Conservation (phyloP, 441 rosid species). For the Brassica hybrid region DNA sequence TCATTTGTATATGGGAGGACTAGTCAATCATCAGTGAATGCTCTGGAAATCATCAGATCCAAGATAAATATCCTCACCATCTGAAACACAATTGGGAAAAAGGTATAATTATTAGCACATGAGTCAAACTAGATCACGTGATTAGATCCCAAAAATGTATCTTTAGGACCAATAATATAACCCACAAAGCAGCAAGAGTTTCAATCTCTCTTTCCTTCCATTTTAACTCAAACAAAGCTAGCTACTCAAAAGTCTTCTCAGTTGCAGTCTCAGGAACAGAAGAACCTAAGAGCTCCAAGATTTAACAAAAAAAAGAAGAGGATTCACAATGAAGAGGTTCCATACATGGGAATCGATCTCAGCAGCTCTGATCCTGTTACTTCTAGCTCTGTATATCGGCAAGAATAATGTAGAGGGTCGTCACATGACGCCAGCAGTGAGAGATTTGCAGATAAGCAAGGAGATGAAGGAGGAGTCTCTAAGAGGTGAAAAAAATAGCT, state of each 20-base stretch:
- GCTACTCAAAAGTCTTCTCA: background rate
- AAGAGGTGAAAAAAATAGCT: slow-evolving; percentile 58
- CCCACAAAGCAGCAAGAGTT: slow-evolving; percentile 18
- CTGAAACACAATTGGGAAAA: slow-evolving; percentile 21
- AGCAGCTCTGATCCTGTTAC: slow-evolving; percentile 48
- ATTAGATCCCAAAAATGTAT: slow-evolving; percentile 59
- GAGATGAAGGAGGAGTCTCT: slow-evolving; percentile 43
- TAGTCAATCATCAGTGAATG: slow-evolving; percentile 26
- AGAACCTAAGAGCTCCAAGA: slow-evolving; percentile 4
- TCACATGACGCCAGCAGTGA: slow-evolving; percentile 36
- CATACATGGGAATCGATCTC: slow-evolving; percentile 39
- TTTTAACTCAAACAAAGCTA: slow-evolving; percentile 1
- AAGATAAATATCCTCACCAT: slow-evolving; percentile 20
- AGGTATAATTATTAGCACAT: slow-evolving; percentile 30
- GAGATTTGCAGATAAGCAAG: slow-evolving; percentile 47
- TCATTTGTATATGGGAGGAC: background rate
- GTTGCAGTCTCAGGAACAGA: slow-evolving; percentile 26
- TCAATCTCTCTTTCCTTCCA: slow-evolving; percentile 23
- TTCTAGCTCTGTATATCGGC: slow-evolving; percentile 47
- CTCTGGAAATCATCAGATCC: slow-evolving; percentile 19
- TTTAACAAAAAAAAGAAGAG: background rate
- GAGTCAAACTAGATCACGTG: slow-evolving; percentile 80
- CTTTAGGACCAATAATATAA: slow-evolving; percentile 29
- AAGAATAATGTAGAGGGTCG: slow-evolving; percentile 49
- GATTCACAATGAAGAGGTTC: slow-evolving; percentile 50